A percentile compares a stretch with the other conserved stretches of the same genome.
Conservation (phyloP, 257 asterid genomes). For the Solanum microdontum region DNA sequence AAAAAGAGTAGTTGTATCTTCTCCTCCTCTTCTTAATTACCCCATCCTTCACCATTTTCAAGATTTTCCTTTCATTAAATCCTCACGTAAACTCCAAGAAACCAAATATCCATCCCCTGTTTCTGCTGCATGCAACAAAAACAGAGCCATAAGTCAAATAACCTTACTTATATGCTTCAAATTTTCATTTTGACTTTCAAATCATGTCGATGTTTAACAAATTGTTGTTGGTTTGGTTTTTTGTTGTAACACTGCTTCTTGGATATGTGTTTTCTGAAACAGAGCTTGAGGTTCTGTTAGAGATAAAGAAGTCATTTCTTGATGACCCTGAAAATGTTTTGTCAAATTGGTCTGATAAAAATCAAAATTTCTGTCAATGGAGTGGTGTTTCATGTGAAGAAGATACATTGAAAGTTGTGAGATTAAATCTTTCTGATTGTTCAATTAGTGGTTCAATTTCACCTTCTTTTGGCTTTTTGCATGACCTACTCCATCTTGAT, state of each 20-base stretch:
- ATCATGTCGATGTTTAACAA: constrained; percentile 4
- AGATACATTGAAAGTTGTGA: constrained; percentile 13
- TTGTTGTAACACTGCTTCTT: neutral
- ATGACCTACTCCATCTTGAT: constrained; percentile 73
- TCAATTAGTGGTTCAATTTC: constrained; percentile 57
- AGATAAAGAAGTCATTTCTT: constrained; percentile 37
- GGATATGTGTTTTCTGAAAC: neutral
- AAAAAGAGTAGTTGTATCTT: neutral
- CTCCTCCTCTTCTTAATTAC: neutral
- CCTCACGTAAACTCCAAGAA: neutral
- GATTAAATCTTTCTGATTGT: constrained; percentile 37
- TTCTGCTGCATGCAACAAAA: constrained; percentile 14
- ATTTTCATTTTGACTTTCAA: neutral
- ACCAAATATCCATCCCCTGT: neutral
- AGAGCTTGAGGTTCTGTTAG: constrained; percentile 24
- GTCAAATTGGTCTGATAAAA: constrained; percentile 43
- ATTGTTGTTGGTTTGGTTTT: neutral
- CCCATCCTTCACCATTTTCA: neutral
- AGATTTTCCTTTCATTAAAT: neutral
- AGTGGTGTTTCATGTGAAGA: constrained; percentile 45
- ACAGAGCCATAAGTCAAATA: constrained; percentile 4
- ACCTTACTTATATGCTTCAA: neutral
- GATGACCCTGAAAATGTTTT: constrained; percentile 40
- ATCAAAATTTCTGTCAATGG: constrained; percentile 51
- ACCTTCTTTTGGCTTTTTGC: constrained; percentile 45